Percentiles rank a stretch among this genome's conserved stretches.
Conservation (phyloP, 352 stramenopile genomes). For the Nothophytophthora sp. region DNA sequence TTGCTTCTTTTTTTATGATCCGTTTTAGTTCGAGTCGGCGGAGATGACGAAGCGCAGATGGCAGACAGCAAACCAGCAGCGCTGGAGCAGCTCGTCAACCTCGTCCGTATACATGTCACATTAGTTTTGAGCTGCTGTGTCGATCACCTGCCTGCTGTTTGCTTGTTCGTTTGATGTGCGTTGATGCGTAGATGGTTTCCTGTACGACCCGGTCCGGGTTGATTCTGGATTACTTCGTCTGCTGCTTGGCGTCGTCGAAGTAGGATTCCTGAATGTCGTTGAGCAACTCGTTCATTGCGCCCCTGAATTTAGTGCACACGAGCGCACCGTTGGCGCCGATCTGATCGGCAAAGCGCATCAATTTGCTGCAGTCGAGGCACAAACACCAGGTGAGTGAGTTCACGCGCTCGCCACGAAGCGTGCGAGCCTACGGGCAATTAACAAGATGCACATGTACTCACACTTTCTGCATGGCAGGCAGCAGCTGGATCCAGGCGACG, state of each 20-base stretch:
- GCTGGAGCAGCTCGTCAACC: slow-evolving; percentile 8
- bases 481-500: slow-evolving; percentile 70
- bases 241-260: slow-evolving; percentile 50
- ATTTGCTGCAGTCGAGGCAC: slow-evolving; percentile 48
- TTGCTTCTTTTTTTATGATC: slow-evolving; percentile 26
- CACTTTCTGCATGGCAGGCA: slow-evolving; percentile 84
- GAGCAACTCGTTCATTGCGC: slow-evolving; percentile 71
- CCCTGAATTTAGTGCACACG: slow-evolving; percentile 73
- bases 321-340: slow-evolving; percentile 52
- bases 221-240: slow-evolving; percentile 40
- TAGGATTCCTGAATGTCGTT: slow-evolving; percentile 67
- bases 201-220: not conserved
- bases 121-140: slow-evolving; percentile 35
- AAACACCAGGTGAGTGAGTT: not conserved
- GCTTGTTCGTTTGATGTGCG: not conserved
- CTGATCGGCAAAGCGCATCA: slow-evolving; percentile 79
- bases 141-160: not conserved
- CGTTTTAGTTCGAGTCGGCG: too few species aligned
- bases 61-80: slow-evolving; percentile 7
- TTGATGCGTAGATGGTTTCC: slow-evolving; percentile 2
- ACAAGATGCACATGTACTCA: slow-evolving; percentile 20
- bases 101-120: slow-evolving; percentile 29
- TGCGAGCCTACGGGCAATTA: not conserved
- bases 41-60: slow-evolving; percentile 2
- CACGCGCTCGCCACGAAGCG: not conserved